Evolutionary conservation across 1,284 basidiomycete species (phyloP).

Genomic region (Fomitopsis pinicola): DNA sequence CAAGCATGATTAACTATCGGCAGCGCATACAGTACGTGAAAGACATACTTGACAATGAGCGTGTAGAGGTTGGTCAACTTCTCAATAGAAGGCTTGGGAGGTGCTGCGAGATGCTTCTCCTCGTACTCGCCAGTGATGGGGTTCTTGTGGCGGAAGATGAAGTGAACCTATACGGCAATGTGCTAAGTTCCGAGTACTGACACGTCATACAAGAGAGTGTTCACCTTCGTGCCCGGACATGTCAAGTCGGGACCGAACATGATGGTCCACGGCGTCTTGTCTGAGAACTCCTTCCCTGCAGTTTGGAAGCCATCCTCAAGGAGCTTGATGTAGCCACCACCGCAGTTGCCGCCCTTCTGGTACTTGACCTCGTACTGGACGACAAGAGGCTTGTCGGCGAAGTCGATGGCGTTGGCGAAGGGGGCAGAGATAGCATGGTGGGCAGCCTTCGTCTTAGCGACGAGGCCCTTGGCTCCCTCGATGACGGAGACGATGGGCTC

Average conservation of each 20-base stretch:
- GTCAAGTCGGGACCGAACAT: conserved; percentile 94
- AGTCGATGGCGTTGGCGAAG: conserved; percentile 77
- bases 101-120: conserved; percentile 91
- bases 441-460: conserved; percentile 89
- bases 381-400: conserved; percentile 86
- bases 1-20: neutral
- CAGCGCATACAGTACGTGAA: neutral
- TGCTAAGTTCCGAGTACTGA: neutral
- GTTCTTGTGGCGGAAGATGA: conserved; percentile 97
- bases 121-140: conserved; percentile 88
- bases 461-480: conserved; percentile 83
- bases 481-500: conserved; percentile 74
- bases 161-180: conserved; percentile 68
- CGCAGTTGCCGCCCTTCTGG: conserved; percentile 98
- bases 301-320: conserved; percentile 91
- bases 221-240: conserved; percentile 81
- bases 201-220: conserved; percentile 6
- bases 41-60: conserved; percentile 79
- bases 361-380: conserved; percentile 99
- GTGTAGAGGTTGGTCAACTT: conserved; percentile 93
- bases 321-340: conserved; percentile 98
- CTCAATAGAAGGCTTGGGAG: conserved; percentile 84
- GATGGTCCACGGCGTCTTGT: conserved; percentile 97
- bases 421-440: conserved; percentile 98
- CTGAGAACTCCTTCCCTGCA: conserved; percentile 90